These are phyloP conservation scores for Mrakia hoshinonis DNA, from an alignment of 768 basidiomycete genomes.

Conservation along the genomic window DNA sequence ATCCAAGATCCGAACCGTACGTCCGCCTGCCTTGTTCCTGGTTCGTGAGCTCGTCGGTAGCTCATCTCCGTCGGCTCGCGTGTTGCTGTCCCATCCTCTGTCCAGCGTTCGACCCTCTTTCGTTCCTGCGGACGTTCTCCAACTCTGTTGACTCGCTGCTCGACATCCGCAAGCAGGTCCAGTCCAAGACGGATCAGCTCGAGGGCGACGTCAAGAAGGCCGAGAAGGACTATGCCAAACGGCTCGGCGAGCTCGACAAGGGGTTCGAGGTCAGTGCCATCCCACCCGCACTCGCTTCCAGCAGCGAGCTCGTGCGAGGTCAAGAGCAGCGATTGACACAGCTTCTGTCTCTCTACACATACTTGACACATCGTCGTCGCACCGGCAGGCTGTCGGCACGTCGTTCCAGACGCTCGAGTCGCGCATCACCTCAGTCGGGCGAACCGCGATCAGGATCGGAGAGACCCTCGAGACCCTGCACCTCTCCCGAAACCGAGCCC, in stretches of 20 bases:
- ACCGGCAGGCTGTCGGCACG: conserved; percentile 64
- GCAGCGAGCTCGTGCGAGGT: neutral
- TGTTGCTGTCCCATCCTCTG: neutral
- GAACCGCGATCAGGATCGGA: conserved; percentile 91
- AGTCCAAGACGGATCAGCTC: conserved; percentile 78
- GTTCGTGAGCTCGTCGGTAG: neutral
- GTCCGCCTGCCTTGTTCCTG: conserved; percentile 37
- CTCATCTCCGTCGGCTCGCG: conserved; percentile 32
- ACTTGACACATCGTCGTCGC: conserved; percentile 5
- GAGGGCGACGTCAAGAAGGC: conserved; percentile 81
- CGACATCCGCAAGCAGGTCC: conserved; percentile 77
- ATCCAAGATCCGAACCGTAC: conserved; percentile 71
- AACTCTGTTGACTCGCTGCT: conserved; percentile 81
- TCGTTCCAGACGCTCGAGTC: conserved; percentile 84
- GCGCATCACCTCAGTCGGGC: conserved; percentile 84
- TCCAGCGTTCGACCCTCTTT: conserved; percentile 84
- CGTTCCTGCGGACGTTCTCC: conserved; percentile 87
- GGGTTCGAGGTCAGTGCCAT: conserved; percentile 73
- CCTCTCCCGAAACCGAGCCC: conserved; percentile 21
- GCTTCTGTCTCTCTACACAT: too few species aligned
- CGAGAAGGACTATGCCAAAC: conserved; percentile 88
- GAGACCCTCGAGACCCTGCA: conserved; percentile 59
- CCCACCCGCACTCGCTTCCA: neutral
- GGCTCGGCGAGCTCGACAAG: conserved; percentile 82
- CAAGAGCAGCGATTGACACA: neutral